phyloP scores from a whole-genome alignment of 129 eudicot genomes.

The Chrysanthemum seticuspe region DNA sequence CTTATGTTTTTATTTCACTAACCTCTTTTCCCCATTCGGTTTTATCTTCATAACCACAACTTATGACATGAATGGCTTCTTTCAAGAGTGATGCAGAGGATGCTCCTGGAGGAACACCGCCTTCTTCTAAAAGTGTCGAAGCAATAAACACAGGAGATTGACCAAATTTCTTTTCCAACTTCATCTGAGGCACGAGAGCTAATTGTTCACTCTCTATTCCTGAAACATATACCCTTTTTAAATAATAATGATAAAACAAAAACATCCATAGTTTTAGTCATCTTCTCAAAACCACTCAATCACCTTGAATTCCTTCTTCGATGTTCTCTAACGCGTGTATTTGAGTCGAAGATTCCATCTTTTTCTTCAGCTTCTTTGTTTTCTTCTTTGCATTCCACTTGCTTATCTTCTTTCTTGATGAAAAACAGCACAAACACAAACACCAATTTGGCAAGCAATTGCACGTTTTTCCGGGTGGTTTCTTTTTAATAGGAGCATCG shows the following conservation, averaged over 20 bases:
- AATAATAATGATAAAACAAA: neutral
- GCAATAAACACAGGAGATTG: constrained; percentile 73
- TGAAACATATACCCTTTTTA: constrained; percentile 13
- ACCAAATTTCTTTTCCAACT: constrained; percentile 62
- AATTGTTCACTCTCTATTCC: constrained; percentile 22
- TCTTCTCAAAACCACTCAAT: neutral
- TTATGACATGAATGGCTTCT: constrained; percentile 78
- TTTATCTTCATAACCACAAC: constrained; percentile 80
- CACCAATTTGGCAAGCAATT: constrained; percentile 81
- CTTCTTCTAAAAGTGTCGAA: constrained; percentile 58
- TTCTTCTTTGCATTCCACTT: constrained; percentile 44
- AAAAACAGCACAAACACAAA: constrained; percentile 39
- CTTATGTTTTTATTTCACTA: neutral
- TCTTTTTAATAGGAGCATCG: constrained; percentile 72
- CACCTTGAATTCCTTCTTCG: constrained; percentile 55
- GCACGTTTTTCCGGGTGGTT: constrained; percentile 64
- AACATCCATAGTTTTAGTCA: constrained; percentile 3
- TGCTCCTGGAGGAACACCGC: constrained; percentile 37
- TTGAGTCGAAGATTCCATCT: constrained; percentile 47
- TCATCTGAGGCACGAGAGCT: constrained; percentile 30
- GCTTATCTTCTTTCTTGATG: constrained; percentile 47
- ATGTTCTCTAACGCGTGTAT: constrained; percentile 53
- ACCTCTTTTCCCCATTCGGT: constrained; percentile 94
- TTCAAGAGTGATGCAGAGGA: constrained; percentile 45
- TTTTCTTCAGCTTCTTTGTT: constrained; percentile 36